Conservation (phyloP, 441 rosid species). For the Brassica hybrid region DNA sequence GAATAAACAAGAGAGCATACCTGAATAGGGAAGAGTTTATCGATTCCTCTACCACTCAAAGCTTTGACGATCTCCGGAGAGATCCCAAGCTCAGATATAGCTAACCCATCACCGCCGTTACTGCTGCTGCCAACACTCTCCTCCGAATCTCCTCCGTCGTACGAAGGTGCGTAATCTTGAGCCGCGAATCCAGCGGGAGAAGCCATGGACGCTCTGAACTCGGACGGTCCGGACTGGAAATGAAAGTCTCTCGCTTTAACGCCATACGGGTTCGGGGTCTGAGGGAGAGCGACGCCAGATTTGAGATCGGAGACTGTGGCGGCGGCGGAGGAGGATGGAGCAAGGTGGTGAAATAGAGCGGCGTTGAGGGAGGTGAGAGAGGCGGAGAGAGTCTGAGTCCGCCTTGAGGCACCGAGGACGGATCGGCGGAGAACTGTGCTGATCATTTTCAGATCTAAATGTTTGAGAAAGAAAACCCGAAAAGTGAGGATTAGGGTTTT, state of each 20-base stretch:
- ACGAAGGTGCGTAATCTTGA: slow-evolving; percentile 70
- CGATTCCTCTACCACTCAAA: slow-evolving; percentile 63
- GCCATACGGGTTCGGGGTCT: slow-evolving; percentile 22
- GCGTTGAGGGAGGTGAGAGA: slow-evolving; percentile 42
- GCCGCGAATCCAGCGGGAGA: slow-evolving; percentile 42
- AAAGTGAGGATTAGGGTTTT: slow-evolving; percentile 44
- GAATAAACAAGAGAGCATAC: slow-evolving; percentile 33
- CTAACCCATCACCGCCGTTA: slow-evolving; percentile 78
- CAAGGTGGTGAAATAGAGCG: slow-evolving; percentile 37
- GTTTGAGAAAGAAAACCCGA: too few relatives aligned
- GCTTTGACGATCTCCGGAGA: slow-evolving; percentile 76
- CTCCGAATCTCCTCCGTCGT: slow-evolving; percentile 51
- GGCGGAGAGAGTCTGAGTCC: slow-evolving; percentile 42
- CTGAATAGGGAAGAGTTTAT: slow-evolving; percentile 86
- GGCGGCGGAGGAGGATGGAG: slow-evolving; percentile 12
- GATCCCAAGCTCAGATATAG: slow-evolving; percentile 76
- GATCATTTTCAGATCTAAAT: slow-evolving; percentile 46
- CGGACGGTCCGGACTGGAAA: slow-evolving; percentile 52
- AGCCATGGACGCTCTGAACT: slow-evolving; percentile 49
- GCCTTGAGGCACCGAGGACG: slow-evolving; percentile 36
- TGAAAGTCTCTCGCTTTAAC: slow-evolving; percentile 57
- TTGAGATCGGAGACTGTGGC: slow-evolving; percentile 2
- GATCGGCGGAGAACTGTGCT: slow-evolving; percentile 48
- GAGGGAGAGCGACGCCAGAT: slow-evolving; percentile 17
- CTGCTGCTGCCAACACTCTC: slow-evolving; percentile 25